Evolutionary conservation across 345 rosid genomes (phyloP).

Genomic region (Microthlaspi erraticum): DNA sequence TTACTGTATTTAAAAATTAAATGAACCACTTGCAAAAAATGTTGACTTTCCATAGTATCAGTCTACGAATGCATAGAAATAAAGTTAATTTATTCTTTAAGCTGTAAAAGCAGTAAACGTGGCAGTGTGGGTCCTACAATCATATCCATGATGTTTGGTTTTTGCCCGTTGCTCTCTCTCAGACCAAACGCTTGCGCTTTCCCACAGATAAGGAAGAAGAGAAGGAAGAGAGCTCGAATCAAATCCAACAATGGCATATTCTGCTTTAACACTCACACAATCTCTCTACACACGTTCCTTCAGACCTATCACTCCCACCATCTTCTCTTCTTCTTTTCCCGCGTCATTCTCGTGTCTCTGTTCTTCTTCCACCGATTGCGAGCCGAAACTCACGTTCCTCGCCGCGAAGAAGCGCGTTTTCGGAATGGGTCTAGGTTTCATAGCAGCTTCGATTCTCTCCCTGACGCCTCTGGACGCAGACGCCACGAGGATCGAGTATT

Average conservation of each 20-base stretch:
- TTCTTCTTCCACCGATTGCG: constrained; percentile 38
- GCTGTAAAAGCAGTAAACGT: too few relatives aligned
- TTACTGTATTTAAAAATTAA: too few relatives aligned
- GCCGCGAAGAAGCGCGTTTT: constrained; percentile 44
- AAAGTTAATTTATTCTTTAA: too few relatives aligned
- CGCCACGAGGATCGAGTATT: constrained; percentile 88
- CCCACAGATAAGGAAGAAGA: constrained; percentile 45
- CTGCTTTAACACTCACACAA: constrained; percentile 48
- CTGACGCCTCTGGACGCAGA: constrained; percentile 73
- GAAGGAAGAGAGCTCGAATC: constrained; percentile 7
- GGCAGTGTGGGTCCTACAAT: constrained; percentile 32
- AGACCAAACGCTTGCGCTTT: constrained; percentile 41
- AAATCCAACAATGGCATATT: constrained; percentile 48
- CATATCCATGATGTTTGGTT: constrained; percentile 17
- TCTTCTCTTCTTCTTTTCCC: constrained; percentile 32
- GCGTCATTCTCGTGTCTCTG: constrained; percentile 45
- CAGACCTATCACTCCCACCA: constrained; percentile 33
- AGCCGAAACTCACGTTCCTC: constrained; percentile 30
- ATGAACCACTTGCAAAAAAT: too few relatives aligned
- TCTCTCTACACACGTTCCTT: constrained; percentile 28
- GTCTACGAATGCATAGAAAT: too few relatives aligned
- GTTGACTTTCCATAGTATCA: too few relatives aligned
- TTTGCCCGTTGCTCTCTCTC: constrained; percentile 19
- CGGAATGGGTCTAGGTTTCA: constrained; percentile 63
- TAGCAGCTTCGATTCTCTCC: constrained; percentile 71